Evolutionary conservation across 345 rosid genomes (phyloP), one percentile per base, ranked within the genome.

Genomic region (Linum tenue): DNA sequence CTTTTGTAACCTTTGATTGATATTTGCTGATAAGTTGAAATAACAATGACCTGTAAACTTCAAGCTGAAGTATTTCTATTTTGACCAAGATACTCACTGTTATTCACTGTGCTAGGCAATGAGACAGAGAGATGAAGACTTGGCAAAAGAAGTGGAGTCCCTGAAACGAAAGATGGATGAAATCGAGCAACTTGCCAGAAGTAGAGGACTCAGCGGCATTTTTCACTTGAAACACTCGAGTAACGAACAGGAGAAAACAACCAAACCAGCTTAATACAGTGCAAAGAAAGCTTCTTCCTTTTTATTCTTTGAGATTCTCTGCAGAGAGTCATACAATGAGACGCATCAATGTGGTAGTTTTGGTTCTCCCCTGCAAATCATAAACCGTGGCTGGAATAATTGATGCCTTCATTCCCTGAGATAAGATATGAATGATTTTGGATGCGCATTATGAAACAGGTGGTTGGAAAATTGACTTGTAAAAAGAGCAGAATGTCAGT

Each of bases 131-230:
- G 92, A 90, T 50, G 92, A 90, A 58, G 78, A 59, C 39, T 71
- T 88, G 36, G 79, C 79, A 56, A 81, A 67, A 75, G 83, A 86
- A 83, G 64, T 90, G 43, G 80, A 82, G 16, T 77, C 72, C 63
- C 83, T 94, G n/a, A 76, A 63, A 64, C 72, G 73, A 37, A 85
- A 85, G 64, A 73, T 92, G 67, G 80, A 66, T 55, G 95, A 90
- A 76, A 65, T 94, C 61, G 99, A 88, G 82, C 78, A 83, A 66
- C 95, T 86, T 37, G 89, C 97, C 6, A 84, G 66, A 67, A 67
- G 75, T 62, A 82, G 75, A 17, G 95, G 99, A 55, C 86, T 90
- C 55, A 55, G 78, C 8, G 95, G 95, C 60, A 14, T 83, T 14
- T 76, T 88, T 71, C 77, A 80, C 72, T 63, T 86, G 61, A 85